Conservation (phyloP, 2,329 filamentous ascomycete species). For the Penicillium paneum region DNA sequence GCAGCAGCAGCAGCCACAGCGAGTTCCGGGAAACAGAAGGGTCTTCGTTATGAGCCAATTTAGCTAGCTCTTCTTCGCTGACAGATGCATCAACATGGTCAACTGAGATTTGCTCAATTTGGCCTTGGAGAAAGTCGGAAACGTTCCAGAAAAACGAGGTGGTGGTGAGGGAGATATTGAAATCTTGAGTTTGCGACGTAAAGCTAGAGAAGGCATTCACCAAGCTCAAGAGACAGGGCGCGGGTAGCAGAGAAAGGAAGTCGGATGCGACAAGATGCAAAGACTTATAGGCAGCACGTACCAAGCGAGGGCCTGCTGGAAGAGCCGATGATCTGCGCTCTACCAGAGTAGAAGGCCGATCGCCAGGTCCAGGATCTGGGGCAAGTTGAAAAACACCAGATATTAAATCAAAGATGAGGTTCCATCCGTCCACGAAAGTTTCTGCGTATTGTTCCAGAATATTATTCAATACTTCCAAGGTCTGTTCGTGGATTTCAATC, state of each 20-base stretch:
- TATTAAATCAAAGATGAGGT: conserved; percentile 79
- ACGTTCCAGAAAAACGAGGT: conserved; percentile 96
- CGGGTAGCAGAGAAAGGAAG: conserved; percentile 72
- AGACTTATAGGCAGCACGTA: conserved; percentile 83
- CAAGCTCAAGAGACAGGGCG: conserved; percentile 69
- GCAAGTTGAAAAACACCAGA: conserved; percentile 68
- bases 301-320: conserved; percentile 64
- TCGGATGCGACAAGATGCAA: conserved; percentile 92
- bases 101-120: conserved; percentile 43
- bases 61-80: conserved; percentile 56
- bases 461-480: conserved; percentile 74
- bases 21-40: conserved; percentile 54
- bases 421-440: conserved; percentile 77
- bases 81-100: conserved; percentile 43
- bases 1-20: conserved; percentile 36
- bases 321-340: conserved; percentile 23
- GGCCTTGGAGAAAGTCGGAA: conserved; percentile 72
- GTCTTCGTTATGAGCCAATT: conserved; percentile 58
- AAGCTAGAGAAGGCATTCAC: conserved; percentile 88
- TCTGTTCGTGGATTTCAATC: conserved; percentile 73
- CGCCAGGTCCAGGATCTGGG: conserved; percentile 34
- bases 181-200: conserved; percentile 81
- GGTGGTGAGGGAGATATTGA: conserved; percentile 93
- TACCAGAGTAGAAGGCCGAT: conserved; percentile 9
- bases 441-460: conserved; percentile 89